These are phyloP conservation scores for Plantago major DNA, from an alignment of 257 asterid genomes.

Conservation along the genomic window DNA sequence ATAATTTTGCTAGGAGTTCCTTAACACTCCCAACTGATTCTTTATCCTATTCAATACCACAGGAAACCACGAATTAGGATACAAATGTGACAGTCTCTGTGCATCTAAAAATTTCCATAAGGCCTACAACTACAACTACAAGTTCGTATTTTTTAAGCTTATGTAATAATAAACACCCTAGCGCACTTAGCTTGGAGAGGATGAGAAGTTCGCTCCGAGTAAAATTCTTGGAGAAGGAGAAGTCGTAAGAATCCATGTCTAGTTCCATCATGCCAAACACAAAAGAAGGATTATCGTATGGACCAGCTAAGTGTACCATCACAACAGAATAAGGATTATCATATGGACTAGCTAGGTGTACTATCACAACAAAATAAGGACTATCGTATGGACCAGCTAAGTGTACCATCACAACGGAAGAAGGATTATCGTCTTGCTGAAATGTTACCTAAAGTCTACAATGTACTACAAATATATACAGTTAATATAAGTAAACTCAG, in stretches of 20 bases:
- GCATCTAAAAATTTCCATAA: not conserved
- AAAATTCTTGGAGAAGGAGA: conserved; percentile 40
- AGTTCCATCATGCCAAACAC: conserved; percentile 32
- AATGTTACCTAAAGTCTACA: too few relatives aligned
- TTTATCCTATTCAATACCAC: conserved; percentile 34
- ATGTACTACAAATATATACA: too few relatives aligned
- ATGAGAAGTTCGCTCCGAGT: conserved; percentile 32
- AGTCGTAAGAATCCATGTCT: conserved; percentile 64
- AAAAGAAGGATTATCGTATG: too few relatives aligned
- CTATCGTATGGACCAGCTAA: too few relatives aligned
- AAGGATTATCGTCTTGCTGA: too few relatives aligned
- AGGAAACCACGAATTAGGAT: conserved; percentile 14
- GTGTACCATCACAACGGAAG: too few relatives aligned
- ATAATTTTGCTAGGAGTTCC: conserved; percentile 48
- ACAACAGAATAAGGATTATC: too few relatives aligned
- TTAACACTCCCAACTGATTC: conserved; percentile 56
- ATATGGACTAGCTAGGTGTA: too few relatives aligned
- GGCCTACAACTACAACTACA: not conserved
- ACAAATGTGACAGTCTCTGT: not conserved
- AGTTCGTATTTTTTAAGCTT: not conserved
- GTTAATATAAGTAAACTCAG: too few relatives aligned
- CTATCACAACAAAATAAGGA: too few relatives aligned
- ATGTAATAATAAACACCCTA: conserved; percentile 35
- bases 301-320: not conserved
- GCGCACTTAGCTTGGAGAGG: conserved; percentile 40